Evolutionary conservation across 495 filamentous ascomycete genomes (phyloP).

Genomic region (Penicillium psychrofluorescens): DNA sequence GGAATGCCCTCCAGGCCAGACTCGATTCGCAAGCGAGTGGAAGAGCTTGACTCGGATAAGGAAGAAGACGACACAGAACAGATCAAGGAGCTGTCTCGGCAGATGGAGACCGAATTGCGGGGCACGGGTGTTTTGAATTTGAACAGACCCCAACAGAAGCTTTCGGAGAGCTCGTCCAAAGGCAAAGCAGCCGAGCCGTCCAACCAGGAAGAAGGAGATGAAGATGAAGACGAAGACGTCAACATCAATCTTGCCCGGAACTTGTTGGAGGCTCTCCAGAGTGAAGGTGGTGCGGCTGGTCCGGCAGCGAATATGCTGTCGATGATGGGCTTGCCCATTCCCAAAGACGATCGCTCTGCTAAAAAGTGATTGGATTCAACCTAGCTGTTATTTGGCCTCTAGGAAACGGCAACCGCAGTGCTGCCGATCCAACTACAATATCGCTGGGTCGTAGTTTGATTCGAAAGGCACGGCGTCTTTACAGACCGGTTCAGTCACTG

Average conservation of each 20-base stretch:
- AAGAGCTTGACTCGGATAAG: slow-evolving; percentile 41
- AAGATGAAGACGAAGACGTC: slow-evolving; percentile 64
- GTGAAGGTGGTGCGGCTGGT: slow-evolving; percentile 75
- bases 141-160: slow-evolving; percentile 32
- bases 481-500: too few species aligned
- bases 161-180: slow-evolving; percentile 13
- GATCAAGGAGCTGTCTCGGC: slow-evolving; percentile 62
- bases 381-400: background rate
- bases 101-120: slow-evolving; percentile 78
- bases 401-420: background rate
- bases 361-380: background rate
- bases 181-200: slow-evolving; percentile 14
- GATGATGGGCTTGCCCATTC: slow-evolving; percentile 74
- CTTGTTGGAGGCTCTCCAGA: slow-evolving; percentile 84
- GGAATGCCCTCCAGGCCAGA: slow-evolving; percentile 52
- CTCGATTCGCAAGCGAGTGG: slow-evolving; percentile 24
- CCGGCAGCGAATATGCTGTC: slow-evolving; percentile 80
- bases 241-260: slow-evolving; percentile 89
- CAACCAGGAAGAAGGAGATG: slow-evolving; percentile 7
- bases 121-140: slow-evolving; percentile 67
- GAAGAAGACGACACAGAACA: slow-evolving; percentile 59
- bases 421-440: too few species aligned
- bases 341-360: slow-evolving; percentile 56
- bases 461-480: too few species aligned
- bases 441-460: too few species aligned